Base-by-base conservation (phyloP, 768 basidiomycete genomes). In the Amanita fuliginea region DNA sequence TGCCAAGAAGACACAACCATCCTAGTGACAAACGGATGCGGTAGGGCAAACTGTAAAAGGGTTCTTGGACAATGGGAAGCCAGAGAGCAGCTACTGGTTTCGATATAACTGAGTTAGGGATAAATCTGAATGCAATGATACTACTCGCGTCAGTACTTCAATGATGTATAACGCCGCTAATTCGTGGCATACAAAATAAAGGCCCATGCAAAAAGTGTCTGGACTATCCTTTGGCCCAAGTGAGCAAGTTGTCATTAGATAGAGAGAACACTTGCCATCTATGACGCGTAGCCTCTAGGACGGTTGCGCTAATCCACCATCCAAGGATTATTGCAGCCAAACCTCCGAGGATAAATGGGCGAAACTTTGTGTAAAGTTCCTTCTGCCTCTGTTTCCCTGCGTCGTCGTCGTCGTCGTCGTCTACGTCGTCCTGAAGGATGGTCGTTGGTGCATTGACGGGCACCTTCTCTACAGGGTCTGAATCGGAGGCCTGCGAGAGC, bases 271-370 rank as follows among this genome's bases (percentile, higher is more conserved):
- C 69, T 53, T 65, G 78, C 86, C 88, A 92, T 68, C 86, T 73
- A 63, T 77, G 81, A 46, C 88, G 77, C 3, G 89, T 90, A 4
- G 72, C 78, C 47, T 68, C 56, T 43, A 91, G 64, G 10, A 88
- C 61, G 0, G 78, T 88, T 7, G 88, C 66, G 52, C 81, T 83
- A 32, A 92, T 80, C 88, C 88, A 92, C 88, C 88, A 92, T 36
- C 76, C 88, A 37, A 90, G 67, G 55, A 92, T 86, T 44, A 81
- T 60, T 10, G 70, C 57, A 8, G 81, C 83, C 0, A 82, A 54
- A 13, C 56, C 77, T 42, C 62, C 63, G 32, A 89, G 67, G 42
- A 80, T 60, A 56, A 66, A 65, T n/a, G 72, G 69, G 10, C 73
- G 68, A 47, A 64, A 55, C 49, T 60, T 67, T 32, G 14, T 40